Conservation (phyloP, 2,329 filamentous ascomycete species). For the Aspergillus melleus region DNA sequence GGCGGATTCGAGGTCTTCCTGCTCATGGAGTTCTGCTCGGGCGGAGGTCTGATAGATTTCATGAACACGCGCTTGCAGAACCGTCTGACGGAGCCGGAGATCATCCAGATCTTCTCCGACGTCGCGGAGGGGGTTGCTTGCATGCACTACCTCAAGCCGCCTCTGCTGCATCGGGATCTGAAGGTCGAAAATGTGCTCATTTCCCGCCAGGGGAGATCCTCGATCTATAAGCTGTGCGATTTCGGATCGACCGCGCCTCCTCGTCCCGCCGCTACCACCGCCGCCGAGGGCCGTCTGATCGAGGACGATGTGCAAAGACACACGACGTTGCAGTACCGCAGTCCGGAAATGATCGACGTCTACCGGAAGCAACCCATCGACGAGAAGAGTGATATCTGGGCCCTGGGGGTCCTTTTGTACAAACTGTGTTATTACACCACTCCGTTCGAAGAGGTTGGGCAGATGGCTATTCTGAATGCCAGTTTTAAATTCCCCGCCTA, state of each 20-base stretch:
- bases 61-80: constrained; percentile 99
- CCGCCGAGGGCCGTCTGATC: constrained; percentile 84
- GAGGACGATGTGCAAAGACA: constrained; percentile 97
- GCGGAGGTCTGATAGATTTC: constrained; percentile 95
- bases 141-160: constrained; percentile 98
- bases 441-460: constrained; percentile 95
- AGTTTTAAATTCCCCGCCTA: constrained; percentile 89
- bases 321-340: constrained; percentile 95
- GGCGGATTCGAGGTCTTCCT: constrained; percentile 97
- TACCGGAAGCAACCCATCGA: constrained; percentile 95
- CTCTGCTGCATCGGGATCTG: constrained; percentile 86
- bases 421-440: constrained; percentile 99
- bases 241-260: constrained; percentile 91
- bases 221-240: constrained; percentile 93
- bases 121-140: constrained; percentile 94
- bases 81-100: constrained; percentile 94
- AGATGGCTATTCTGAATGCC: constrained; percentile 95
- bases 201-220: constrained; percentile 63
- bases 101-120: constrained; percentile 94
- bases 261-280: constrained; percentile 78
- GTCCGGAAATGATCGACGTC: constrained; percentile 98
- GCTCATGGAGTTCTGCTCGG: constrained; percentile 96
- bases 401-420: constrained; percentile 89
- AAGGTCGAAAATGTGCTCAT: constrained; percentile 99
- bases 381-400: constrained; percentile 99